Evolutionary conservation across 2,329 filamentous ascomycete genomes (phyloP).

Genomic region (Thyridium curvatum): DNA sequence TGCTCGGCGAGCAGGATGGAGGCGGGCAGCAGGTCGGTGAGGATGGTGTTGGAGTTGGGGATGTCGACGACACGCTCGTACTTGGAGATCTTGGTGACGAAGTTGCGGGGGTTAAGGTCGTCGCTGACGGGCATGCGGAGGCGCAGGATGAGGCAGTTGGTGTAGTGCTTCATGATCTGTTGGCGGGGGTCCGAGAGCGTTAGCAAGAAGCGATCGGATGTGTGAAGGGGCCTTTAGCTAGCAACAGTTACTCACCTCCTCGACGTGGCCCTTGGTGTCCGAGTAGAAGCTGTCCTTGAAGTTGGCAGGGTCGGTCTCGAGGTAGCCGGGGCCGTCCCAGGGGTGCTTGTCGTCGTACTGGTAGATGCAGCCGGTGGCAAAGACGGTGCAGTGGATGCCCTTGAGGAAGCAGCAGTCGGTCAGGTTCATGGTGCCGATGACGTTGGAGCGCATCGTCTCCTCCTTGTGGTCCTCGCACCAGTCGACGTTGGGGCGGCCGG

Average conservation of each 20-base stretch:
- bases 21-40: constrained; percentile 57
- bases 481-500: constrained; percentile 62
- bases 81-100: constrained; percentile 62
- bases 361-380: constrained; percentile 64
- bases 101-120: constrained; percentile 59
- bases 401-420: constrained; percentile 53
- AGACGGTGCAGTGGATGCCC: constrained; percentile 57
- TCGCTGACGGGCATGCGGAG: constrained; percentile 65
- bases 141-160: constrained; percentile 56
- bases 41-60: constrained; percentile 62
- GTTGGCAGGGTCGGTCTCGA: constrained; percentile 57
- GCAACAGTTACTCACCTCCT: constrained; percentile 41
- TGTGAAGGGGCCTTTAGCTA: not conserved
- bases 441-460: constrained; percentile 61
- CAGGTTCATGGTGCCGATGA: constrained; percentile 58
- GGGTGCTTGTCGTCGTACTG: constrained; percentile 56
- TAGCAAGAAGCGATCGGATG: constrained; percentile 2
- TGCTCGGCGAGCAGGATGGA: constrained; percentile 55
- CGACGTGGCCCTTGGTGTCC: constrained; percentile 58
- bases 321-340: constrained; percentile 52
- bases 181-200: constrained; percentile 1
- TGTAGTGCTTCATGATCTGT: constrained; percentile 56
- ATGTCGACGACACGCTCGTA: constrained; percentile 62
- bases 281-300: constrained; percentile 65
- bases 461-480: constrained; percentile 67